Conservation (phyloP, 306 rosid genomes). For the Rosa rugosa region DNA sequence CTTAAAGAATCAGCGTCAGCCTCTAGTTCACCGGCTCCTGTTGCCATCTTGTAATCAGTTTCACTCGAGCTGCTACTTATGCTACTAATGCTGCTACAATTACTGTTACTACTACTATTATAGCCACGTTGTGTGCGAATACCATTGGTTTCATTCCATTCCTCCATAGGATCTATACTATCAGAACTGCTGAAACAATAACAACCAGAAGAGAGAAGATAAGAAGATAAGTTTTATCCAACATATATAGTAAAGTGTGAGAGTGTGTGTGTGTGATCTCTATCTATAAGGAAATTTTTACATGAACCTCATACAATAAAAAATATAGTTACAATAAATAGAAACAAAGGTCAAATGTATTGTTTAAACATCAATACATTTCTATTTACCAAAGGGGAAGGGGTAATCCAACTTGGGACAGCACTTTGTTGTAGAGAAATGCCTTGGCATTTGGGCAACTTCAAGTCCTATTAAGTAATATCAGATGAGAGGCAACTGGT, state of each 20-base stretch:
- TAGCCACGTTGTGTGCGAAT: conserved; percentile 57
- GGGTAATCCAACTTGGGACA: neutral
- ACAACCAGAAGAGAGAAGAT: conserved; percentile 24
- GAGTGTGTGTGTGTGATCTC: neutral
- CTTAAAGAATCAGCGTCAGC: conserved; percentile 97
- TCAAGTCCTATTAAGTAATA: neutral
- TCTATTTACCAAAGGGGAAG: neutral
- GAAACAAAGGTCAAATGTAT: neutral
- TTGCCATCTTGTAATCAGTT: conserved; percentile 67
- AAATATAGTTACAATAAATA: neutral
- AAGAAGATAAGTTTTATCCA: conserved; percentile 21
- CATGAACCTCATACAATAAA: neutral
- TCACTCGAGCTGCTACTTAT: conserved; percentile 89
- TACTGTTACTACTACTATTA: conserved; percentile 95
- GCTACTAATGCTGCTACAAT: conserved; percentile 92
- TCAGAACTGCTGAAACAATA: conserved; percentile 70
- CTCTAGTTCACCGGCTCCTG: conserved; percentile 86
- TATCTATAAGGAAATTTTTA: conserved; percentile 3
- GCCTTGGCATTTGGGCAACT: neutral
- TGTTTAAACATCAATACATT: neutral
- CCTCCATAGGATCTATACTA: conserved; percentile 63
- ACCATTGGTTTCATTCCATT: conserved; percentile 68
- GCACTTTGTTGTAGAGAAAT: neutral
- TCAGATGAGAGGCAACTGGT: neutral
- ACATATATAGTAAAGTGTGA: neutral